These are phyloP conservation scores for Metschnikowia gelsemii DNA, from an alignment of 805 yeast genomes.

Conservation along the genomic window DNA sequence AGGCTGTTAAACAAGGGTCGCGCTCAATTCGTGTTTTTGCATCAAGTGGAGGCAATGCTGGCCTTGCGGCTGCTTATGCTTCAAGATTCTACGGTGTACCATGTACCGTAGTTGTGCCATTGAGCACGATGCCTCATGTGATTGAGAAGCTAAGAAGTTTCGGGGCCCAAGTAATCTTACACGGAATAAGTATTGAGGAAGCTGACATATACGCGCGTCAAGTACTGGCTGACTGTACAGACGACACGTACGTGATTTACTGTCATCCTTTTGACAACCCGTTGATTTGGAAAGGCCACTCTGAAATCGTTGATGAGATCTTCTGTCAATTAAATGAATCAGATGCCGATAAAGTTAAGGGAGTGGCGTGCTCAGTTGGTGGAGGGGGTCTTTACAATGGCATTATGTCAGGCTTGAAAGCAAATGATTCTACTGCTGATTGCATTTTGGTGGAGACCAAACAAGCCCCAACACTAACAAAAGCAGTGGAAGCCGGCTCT, in stretches of 20 bases:
- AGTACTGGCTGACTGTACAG: constrained; percentile 22
- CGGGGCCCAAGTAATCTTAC: constrained; percentile 52
- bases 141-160: constrained; percentile 42
- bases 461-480: constrained; percentile 60
- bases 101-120: constrained; percentile 67
- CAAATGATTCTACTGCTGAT: constrained; percentile 24
- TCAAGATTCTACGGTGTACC: constrained; percentile 34
- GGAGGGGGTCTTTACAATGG: constrained; percentile 62
- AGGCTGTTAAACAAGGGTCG: constrained; percentile 22
- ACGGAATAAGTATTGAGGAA: constrained; percentile 49
- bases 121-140: constrained; percentile 46
- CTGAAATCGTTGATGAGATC: constrained; percentile 38
- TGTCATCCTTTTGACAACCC: constrained; percentile 57
- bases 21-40: constrained; percentile 42
- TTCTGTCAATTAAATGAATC: constrained; percentile 27
- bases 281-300: constrained; percentile 55
- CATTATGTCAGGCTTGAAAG: constrained; percentile 43
- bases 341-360: constrained; percentile 33
- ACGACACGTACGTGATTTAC: constrained; percentile 36
- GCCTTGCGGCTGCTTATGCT: constrained; percentile 53
- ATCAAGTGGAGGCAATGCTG: constrained; percentile 58
- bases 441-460: constrained; percentile 53
- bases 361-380: constrained; percentile 54
- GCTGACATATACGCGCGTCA: constrained; percentile 47
- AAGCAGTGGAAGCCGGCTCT: constrained; percentile 47